Percentiles rank a stretch among this genome's conserved stretches.
phyloP scores from a whole-genome alignment of 371 early-diverging fungal genomes.

The Entomophthora muscae region DNA sequence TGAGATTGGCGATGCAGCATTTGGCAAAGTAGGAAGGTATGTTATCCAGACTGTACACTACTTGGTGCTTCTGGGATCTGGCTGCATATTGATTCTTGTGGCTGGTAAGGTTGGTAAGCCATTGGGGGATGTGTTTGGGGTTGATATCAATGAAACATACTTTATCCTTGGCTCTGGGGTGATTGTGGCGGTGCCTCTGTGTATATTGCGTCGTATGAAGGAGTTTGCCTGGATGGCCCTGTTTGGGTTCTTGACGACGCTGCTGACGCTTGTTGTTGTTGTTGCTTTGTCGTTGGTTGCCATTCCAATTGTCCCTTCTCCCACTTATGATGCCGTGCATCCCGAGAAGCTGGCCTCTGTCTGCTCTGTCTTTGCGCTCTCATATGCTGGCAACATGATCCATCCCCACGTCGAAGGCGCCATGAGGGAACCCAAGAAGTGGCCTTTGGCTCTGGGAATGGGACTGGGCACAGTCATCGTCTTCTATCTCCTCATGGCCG shows the following conservation, averaged over 20 bases:
- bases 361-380: conserved; percentile 47
- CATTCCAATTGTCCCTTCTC: background rate
- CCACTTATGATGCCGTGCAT: background rate
- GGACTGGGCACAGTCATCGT: conserved; percentile 48
- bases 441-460: conserved; percentile 40
- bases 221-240: conserved; percentile 3
- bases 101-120: conserved; percentile 14
- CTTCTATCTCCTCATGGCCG: conserved; percentile 55
- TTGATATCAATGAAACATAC: background rate
- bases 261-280: background rate
- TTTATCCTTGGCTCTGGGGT: background rate
- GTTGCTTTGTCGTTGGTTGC: background rate
- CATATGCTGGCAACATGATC: conserved; percentile 57
- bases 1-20: conserved; percentile 20
- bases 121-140: background rate
- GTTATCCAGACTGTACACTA: conserved; percentile 29
- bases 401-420: conserved; percentile 67
- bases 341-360: background rate
- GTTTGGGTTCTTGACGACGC: conserved; percentile 2
- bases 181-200: background rate
- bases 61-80: conserved; percentile 33
- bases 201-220: background rate
- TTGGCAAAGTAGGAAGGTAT: conserved; percentile 15
- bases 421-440: conserved; percentile 56
- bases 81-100: conserved; percentile 33